Base-by-base conservation (phyloP, 1,284 basidiomycete genomes). In the Amylostereum areolatum region DNA sequence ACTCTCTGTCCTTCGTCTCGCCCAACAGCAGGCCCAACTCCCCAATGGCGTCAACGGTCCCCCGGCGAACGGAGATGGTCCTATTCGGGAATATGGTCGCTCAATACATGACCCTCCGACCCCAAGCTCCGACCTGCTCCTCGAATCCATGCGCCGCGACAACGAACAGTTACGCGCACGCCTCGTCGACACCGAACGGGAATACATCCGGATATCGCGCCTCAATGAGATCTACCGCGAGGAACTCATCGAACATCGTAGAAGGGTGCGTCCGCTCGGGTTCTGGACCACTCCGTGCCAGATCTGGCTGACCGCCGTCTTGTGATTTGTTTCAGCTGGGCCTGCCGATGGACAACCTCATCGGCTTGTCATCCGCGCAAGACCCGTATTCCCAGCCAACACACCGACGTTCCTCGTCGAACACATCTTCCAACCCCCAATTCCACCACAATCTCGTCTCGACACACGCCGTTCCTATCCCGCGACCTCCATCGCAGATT, bases 161-260 rank as follows among this genome's bases (percentile, higher is more conserved):
- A 91, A 91, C 55, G 87, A 89, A 56, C 74, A 80, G 47, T 62
- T 91, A 55, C 66, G 88, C 45, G 73, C 63, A 47, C 69, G 80
- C 49, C 60, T 91, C 43, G 80, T 80, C 5, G 82, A 84, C 42
- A 83, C 81, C 2, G 89, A 91, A 64, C 66, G 84, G 50, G 84
- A 88, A 54, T 89, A 81, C 60, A 75, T 87, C 52, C 77, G 83
- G 30, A 74, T 88, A 47, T 73, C 79, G 48, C 67, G 87, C 55
- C 64, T 89, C 59, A 90, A 89, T 54, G 88, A 91, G 58, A 75
- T 89, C 3, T 91, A 90, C 59, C 72, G 87, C 31, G 86, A 89
- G 64, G 88, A 91, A 64, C 66, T 91, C 51, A 82, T 91, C 51
- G 81, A 87, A 41, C 80, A 87, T 61, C 68, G 89, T 50, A 70